Evolutionary conservation across 2,329 filamentous ascomycete species (phyloP).

Genomic region (Trichoderma breve): DNA sequence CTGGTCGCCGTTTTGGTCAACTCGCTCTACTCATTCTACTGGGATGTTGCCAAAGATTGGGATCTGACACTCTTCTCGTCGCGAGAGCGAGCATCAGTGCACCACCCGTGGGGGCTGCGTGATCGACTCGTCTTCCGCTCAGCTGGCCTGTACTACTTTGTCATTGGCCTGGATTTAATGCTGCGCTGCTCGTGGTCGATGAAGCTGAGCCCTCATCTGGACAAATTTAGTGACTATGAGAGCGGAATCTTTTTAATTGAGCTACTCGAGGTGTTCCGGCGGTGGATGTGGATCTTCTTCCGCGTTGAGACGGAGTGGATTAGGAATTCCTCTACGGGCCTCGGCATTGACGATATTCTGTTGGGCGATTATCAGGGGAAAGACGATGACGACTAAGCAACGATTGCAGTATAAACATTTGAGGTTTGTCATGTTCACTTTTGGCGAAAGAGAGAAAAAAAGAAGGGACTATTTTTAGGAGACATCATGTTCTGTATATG

Average conservation of each 20-base stretch:
- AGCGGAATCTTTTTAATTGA: conserved; percentile 85
- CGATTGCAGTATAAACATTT: neutral
- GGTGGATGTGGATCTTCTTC: conserved; percentile 98
- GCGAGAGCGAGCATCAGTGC: conserved; percentile 56
- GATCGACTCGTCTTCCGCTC: conserved; percentile 70
- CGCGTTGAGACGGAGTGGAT: conserved; percentile 92
- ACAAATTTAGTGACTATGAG: conserved; percentile 83
- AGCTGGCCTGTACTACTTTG: conserved; percentile 75
- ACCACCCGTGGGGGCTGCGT: conserved; percentile 76
- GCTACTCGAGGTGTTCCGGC: conserved; percentile 77
- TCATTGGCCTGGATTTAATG: conserved; percentile 73
- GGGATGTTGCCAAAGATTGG: conserved; percentile 97
- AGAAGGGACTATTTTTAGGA: neutral
- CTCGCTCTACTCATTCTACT: conserved; percentile 95
- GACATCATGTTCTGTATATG: neutral
- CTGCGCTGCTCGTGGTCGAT: conserved; percentile 89
- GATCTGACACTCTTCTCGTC: conserved; percentile 79
- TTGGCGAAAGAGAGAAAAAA: neutral
- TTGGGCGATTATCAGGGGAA: conserved; percentile 70
- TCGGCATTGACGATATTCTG: conserved; percentile 68
- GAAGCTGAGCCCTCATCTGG: conserved; percentile 78
- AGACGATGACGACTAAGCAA: conserved; percentile 39
- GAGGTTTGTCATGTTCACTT: neutral
- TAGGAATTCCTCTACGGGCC: conserved; percentile 50
- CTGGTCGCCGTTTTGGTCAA: conserved; percentile 74